phyloP scores from a whole-genome alignment of 331 rosid species.

The Rosa hybrid region DNA sequence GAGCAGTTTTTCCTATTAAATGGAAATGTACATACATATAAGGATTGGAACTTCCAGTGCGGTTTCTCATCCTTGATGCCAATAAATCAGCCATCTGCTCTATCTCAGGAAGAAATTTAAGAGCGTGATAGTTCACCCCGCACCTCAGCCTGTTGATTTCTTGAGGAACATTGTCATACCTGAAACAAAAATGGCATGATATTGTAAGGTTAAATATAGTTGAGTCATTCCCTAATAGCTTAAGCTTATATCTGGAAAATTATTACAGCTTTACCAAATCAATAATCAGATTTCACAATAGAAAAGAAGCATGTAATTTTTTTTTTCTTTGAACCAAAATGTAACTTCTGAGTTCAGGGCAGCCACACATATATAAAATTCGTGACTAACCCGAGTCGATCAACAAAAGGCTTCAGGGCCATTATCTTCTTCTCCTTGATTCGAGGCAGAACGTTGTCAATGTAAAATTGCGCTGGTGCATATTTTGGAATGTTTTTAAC shows the following conservation, averaged over 20 bases:
- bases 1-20: constrained; percentile 20
- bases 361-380: not conserved
- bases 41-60: constrained; percentile 91
- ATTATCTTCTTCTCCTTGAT: constrained; percentile 98
- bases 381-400: constrained; percentile 87
- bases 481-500: constrained; percentile 97
- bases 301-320: not conserved
- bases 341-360: constrained; percentile 3
- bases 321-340: not conserved
- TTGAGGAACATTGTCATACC: constrained; percentile 95
- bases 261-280: not conserved
- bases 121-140: constrained; percentile 98
- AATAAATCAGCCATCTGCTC: constrained; percentile 92
- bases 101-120: constrained; percentile 96
- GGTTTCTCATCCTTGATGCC: constrained; percentile 97
- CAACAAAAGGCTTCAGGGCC: constrained; percentile 99
- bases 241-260: not conserved
- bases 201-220: not conserved
- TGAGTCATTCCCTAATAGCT: not conserved
- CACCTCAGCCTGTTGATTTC: constrained; percentile 98
- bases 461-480: constrained; percentile 96
- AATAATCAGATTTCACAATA: not conserved
- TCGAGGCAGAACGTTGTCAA: constrained; percentile 97
- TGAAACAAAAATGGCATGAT: constrained; percentile 42
- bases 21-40: constrained; percentile 66